Conservation (phyloP, 2,329 filamentous ascomycete species). For the Neonectria coccinea region DNA sequence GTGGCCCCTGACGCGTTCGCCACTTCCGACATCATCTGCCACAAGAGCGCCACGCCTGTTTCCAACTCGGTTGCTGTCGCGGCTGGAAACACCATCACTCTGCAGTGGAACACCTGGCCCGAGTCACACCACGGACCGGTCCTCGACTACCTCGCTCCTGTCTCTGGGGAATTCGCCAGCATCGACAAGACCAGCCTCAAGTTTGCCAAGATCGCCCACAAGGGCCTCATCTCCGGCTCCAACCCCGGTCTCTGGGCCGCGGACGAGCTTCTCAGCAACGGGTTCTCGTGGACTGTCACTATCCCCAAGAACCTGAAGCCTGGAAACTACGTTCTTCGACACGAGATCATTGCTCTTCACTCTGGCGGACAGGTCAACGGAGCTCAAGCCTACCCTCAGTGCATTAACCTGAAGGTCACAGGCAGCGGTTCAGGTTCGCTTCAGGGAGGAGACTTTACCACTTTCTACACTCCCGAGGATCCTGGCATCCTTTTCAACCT, state of each 20-base stretch:
- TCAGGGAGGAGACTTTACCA: slow-evolving; percentile 46
- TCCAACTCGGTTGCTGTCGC: slow-evolving; percentile 58
- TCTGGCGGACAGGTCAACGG: slow-evolving; percentile 55
- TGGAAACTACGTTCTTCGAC: slow-evolving; percentile 59
- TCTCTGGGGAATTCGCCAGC: slow-evolving; percentile 61
- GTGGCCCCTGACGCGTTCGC: slow-evolving; percentile 57
- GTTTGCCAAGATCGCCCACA: slow-evolving; percentile 71
- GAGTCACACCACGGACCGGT: slow-evolving; percentile 71
- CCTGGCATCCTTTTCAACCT: slow-evolving; percentile 53
- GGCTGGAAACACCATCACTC: slow-evolving; percentile 68
- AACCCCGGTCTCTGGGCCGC: slow-evolving; percentile 65
- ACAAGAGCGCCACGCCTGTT: slow-evolving; percentile 56
- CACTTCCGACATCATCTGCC: slow-evolving; percentile 61
- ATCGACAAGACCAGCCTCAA: slow-evolving; percentile 63
- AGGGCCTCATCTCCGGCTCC: slow-evolving; percentile 61
- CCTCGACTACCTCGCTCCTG: slow-evolving; percentile 69
- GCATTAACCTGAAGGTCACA: slow-evolving; percentile 59
- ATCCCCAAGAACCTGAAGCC: slow-evolving; percentile 49
- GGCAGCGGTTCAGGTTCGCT: slow-evolving; percentile 50
- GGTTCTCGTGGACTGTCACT: slow-evolving; percentile 58
- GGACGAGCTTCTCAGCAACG: slow-evolving; percentile 62
- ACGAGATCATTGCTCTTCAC: slow-evolving; percentile 64
- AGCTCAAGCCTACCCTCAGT: slow-evolving; percentile 64
- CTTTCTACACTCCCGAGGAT: slow-evolving; percentile 51
- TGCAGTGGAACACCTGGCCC: slow-evolving; percentile 77